These are phyloP conservation scores for Metrosideros polymorpha DNA, from an alignment of 441 rosid genomes.

Conservation along the genomic window DNA sequence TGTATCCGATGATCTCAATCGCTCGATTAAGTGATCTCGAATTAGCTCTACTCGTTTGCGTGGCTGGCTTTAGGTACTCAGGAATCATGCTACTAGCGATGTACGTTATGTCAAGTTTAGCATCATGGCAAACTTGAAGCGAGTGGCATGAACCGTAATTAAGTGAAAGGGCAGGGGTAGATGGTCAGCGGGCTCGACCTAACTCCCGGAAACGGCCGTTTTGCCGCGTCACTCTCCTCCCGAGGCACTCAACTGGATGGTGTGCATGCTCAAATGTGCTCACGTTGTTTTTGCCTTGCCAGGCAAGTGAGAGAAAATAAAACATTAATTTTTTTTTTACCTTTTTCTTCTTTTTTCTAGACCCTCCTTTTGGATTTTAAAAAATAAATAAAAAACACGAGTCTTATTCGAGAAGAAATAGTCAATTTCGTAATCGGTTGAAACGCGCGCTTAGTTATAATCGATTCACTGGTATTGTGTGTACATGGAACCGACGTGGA, in stretches of 20 bases:
- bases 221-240: neutral
- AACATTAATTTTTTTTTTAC: neutral
- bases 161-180: neutral
- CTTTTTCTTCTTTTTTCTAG: neutral
- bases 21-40: neutral
- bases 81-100: neutral
- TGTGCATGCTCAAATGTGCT: neutral
- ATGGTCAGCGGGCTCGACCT: neutral
- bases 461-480: neutral
- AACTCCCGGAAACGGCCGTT: neutral
- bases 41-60: neutral
- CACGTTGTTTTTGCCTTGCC: neutral
- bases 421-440: neutral
- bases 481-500: neutral
- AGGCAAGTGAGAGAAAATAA: neutral
- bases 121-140: neutral
- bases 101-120: rapidly evolving
- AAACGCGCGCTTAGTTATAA: neutral
- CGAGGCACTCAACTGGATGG: neutral
- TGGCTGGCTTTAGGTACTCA: neutral
- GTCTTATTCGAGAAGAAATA: neutral
- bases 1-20: neutral
- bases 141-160: neutral
- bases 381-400: neutral
- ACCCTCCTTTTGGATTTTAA: neutral